Base-by-base conservation (phyloP, 2,329 filamentous ascomycete genomes). In the Xylaria sp. region DNA sequence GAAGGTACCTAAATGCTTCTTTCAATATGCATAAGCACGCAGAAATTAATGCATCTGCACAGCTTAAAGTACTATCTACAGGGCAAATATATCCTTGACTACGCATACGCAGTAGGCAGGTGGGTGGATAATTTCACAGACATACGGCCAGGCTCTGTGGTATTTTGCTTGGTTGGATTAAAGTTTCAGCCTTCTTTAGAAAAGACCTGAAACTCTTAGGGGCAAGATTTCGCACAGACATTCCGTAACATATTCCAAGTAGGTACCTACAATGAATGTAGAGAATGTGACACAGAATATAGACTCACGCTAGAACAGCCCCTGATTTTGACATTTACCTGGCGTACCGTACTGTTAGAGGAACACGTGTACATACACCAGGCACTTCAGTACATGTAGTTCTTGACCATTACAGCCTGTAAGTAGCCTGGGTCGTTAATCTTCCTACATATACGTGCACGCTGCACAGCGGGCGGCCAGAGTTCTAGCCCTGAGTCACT, bases 131-230 rank as follows among this genome's bases (percentile, higher is more conserved):
- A 54, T 54, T 20, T 25, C 33, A 36, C 49, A 13, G 29, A 11
- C 11, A 36, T 36, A 36, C 9, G n/a, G 17, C 49, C 11, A 13
- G 49, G n/a, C 20, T 11, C 9, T 10, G 49, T 36, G n/a, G 20
- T 29, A 20, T 36, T 38, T 42, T 20, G 36, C n/a, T 36, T 7
- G 53, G 38, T 13, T 25, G 47, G 29, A 53, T 49, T 20, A n/a
- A 29, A 42, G 53, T 55, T 55, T 55, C 53, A 55, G 53, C 53
- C 53, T 31, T 51, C 53, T 55, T 29, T 55, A 22, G 20, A 42
- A 42, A 15, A 29, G 29, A 42, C 25, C 53, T 42, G 36, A 42
- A 55, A 55, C 36, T 5, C 36, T 42, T 1, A 15, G 25, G 33
- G 36, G 42, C 36, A 55, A 55, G 33, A 39, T 27, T 27, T 25